Base-by-base conservation (phyloP, 192 early-diverging fungal genomes). In the Bifiguratus adelaidae region DNA sequence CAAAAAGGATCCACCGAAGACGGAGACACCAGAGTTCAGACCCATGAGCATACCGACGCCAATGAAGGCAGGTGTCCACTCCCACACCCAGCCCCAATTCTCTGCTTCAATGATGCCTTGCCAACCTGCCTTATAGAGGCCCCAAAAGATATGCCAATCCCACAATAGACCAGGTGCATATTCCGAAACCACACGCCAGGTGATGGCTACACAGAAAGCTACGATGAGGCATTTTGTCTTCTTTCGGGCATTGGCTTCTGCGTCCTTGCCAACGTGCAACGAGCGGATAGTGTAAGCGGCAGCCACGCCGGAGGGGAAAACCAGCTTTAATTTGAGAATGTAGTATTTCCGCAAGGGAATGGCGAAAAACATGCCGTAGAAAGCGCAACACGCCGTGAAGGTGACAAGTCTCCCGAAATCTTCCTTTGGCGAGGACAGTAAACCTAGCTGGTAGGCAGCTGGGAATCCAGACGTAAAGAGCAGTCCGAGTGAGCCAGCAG, bases 301-400 rank as follows among this genome's bases (percentile, higher is more conserved):
- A 32, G 76, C 81, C 45, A 71, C 72, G 9, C 78, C 78, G 3
- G 81, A 71, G 16, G 81, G 81, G 65, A 84, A 84, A 43, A 70
- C 70, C 33, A 84, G 56, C 28, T 84, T 65, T 42, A 81, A 74
- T 42, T 82, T 78, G 43, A 84, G 55, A 47, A 84, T 66, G 27
- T 79, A 85, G 26, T 80, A 76, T 19, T 70, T 48, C 18, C 81
- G 76, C 37, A 81, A 71, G 7, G 81, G 80, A 6, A 81, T 59
- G 22, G 81, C 81, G 44, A 85, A 85, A 60, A 83, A 85, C 37
- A 85, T 58, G 53, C 82, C 82, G 48, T 75, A 85, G 62, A 76
- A 80, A 21, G 82, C 75, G 27, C 69, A 61, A 36, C 58, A 61
- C 32, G 73, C 56, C 9, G 79, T 71, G 60, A 67, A 82, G 32